Base-by-base conservation (phyloP, 1,139 yeast species). In the Candida sp. region DNA sequence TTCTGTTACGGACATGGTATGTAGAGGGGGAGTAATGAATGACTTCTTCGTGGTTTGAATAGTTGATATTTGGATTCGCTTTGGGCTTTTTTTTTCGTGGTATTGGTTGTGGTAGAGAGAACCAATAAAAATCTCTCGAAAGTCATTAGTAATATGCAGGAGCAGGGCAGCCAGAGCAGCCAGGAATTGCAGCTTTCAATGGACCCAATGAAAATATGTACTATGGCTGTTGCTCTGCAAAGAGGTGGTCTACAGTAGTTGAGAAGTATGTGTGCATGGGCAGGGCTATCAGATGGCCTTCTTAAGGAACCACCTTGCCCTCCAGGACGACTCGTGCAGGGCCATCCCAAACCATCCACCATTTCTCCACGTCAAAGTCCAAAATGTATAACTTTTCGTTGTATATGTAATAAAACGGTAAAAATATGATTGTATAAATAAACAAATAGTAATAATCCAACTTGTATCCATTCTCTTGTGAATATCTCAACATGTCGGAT, bases 1-100 rank as follows among this genome's bases (percentile, higher is more conserved):
- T 57, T 77, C 78, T 32, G 80, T 77, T 52, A 77, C 78, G 46
- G 80, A 63, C 81, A 77, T 74, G 49, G n/a, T n/a, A 17, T 17
- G 17, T 17, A 17, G n/a, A n/a, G n/a, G 17, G 17, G 17, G 17
- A 17, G 39, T 57, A 44, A 28, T 31, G 32, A 46, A 17, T 17
- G 17, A 17, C 17, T 17, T 17, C 17, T 17, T 17, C 17, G 17
- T 17, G 17, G 17, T 2, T 17, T 17, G 17, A 2, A 17, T 17
- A 2, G 17, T 17, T 32, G 28, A 22, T 32, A 26, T 42, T 45
- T 7, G 39, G 11, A 37, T 45, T 40, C 40, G n/a, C 30, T 41
- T 44, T 7, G 8, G 4, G 12, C 27, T 43, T 46, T 34, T 25
- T 38, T 31, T 46, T 38, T 48, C 40, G 23, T 17, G 23, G 25